A percentile compares a stretch with the other conserved stretches of the same genome.
Evolutionary conservation across 768 basidiomycete genomes (phyloP).

Genomic region (Suillus discolor): DNA sequence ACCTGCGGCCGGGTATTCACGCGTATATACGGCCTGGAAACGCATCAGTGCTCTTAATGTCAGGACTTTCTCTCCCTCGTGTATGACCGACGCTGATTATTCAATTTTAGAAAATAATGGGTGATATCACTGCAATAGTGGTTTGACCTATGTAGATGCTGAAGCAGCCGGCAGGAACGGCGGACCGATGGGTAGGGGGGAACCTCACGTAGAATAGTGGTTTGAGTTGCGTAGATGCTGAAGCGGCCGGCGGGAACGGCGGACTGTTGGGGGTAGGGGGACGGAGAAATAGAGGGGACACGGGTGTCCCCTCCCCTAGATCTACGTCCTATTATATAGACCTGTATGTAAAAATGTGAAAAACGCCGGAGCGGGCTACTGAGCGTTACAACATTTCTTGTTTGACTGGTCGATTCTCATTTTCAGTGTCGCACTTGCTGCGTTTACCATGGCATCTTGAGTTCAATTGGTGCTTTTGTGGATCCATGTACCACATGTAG

Average conservation of each 20-base stretch:
- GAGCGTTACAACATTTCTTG: neutral
- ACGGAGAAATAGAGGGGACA: neutral
- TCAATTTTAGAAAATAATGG: neutral
- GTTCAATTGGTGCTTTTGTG: neutral
- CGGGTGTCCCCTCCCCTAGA: neutral
- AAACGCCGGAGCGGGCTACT: neutral
- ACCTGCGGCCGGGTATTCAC: slow-evolving; percentile 20
- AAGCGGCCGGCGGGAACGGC: neutral
- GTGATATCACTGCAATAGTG: neutral
- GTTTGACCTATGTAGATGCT: neutral
- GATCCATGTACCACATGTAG: neutral
- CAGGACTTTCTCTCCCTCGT: neutral
- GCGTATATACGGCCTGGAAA: slow-evolving; percentile 21
- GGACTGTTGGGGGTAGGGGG: neutral
- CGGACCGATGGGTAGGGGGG: neutral
- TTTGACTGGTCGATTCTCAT: neutral
- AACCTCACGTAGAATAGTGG: neutral
- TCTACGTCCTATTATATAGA: neutral
- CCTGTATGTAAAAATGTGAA: neutral
- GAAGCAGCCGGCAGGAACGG: neutral
- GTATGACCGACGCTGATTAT: neutral
- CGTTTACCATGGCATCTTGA: neutral
- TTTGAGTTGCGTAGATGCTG: neutral
- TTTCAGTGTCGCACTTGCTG: neutral
- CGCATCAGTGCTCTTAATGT: slow-evolving; percentile 14